Base-by-base conservation (phyloP, 169 alveolate species). In the Eimeria zaria region DNA sequence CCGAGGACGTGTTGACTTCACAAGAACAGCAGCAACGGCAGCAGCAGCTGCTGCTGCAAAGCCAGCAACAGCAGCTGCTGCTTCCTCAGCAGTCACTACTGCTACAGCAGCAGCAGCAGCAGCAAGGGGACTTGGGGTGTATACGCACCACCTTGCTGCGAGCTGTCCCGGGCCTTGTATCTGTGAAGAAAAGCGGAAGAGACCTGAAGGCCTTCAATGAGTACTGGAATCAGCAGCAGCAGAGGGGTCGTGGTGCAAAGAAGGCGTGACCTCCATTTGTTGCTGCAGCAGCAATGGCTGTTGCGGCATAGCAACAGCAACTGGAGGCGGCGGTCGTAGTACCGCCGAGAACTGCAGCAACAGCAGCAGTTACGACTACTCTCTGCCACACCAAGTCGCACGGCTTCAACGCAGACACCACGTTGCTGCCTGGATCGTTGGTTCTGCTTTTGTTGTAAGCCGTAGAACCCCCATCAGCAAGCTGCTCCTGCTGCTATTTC, bases 1-100 rank as follows among this genome's bases (percentile, higher is more conserved):
- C 93, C 27, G 93, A 85, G 93, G 93, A 85, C 71, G 93, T 85
- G 80, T 36, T 85, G 64, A 85, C 93, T 62, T 85, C 74, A 18
- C 80, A 33, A 30, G 67, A 60, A 48, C 93, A 85, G 80, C 91
- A 83, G 71, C 91, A 83, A 36, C 41, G 73, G 53, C 91, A 83
- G 51, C 91, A 83, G 73, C 74, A 83, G 55, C 91, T 11, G 91
- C 67, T 41, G 41, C 64, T 78, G 64, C 62, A 46, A 8, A 44
- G 46, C 46, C 64, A 78, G 44, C 88, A 44, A 78, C 62, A 44
- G 39, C 91, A 33, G 71, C 91, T 48, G 73, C 67, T 41, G 67
- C 88, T 78, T 1, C 62, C 62, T 44, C 88, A 78, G 64, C 67
- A 78, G 62, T n/a, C 88, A 78, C 27, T 48, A 11, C 27, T 53